Base-by-base conservation (phyloP, 2,329 filamentous ascomycete species). In the Diplocarpon rosae region DNA sequence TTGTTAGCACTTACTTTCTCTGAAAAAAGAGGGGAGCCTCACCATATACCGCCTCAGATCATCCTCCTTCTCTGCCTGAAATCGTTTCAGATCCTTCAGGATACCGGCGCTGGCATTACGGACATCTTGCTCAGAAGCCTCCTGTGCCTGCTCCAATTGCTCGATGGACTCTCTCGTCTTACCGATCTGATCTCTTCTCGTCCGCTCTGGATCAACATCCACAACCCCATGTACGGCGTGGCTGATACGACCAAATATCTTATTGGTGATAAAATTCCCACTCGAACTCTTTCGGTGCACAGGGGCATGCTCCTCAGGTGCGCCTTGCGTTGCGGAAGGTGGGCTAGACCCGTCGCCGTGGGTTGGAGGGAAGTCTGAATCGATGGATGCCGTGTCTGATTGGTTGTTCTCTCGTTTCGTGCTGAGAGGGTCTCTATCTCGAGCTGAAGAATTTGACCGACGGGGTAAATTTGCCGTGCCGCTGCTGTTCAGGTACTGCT, bases 1-100 rank as follows among this genome's bases (percentile, higher is more conserved):
- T 40, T 32, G 33, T 59, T 50, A 53, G 52, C 28, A 33, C n/a
- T 12, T 14, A 13, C 51, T 50, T 53, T 44, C 50, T 29, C 13
- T 31, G 39, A 30, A 3, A 12, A 32, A 13, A n/a, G 5, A 10
- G 1, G 4, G 14, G 20, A 31, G 27, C 66, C 84, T 68, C 69
- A 95, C 92, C 92, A 98, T 98, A 63, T 96, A 96, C 51, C 85
- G 78, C 60, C 80, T 82, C 58, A 98, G 64, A 62, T 98, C 92
- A 40, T 90, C 87, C 66, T 98, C 93, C 65, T 98, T 98, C 66
- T 96, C 89, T 47, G 72, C 72, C 65, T 98, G 93, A 66, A 98
- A 98, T 49, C 92, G 73, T 68, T 88, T 87, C 48, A 98, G 69
- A 61, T 98, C 92, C 57, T 85, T 83, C 56, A 98, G 66, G 4